These are phyloP conservation scores for Mortierella sp. DNA, from an alignment of 371 early-diverging fungal genomes.

Conservation along the genomic window DNA sequence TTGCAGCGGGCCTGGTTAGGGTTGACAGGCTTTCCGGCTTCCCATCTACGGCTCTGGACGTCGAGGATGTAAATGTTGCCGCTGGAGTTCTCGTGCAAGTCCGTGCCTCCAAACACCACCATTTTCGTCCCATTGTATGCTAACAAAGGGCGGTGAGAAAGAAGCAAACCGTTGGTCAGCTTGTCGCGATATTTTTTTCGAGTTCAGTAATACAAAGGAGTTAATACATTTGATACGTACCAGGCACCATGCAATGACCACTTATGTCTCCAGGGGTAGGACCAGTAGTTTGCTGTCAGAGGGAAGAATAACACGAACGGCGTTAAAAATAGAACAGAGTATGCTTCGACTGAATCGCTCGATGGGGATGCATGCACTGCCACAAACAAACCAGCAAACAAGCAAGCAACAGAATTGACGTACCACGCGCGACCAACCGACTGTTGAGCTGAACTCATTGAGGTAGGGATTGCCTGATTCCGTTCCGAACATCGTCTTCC, in stretches of 20 bases:
- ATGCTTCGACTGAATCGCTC: neutral
- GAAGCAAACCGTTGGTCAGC: neutral
- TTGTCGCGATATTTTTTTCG: neutral
- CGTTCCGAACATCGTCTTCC: neutral
- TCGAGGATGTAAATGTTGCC: neutral
- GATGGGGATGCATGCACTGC: no score
- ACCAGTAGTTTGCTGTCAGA: neutral
- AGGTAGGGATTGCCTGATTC: neutral
- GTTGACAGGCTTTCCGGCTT: neutral
- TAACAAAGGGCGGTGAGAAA: no score
- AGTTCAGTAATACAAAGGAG: neutral
- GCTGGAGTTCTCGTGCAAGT: neutral
- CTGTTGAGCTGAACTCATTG: neutral
- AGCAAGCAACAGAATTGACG: neutral
- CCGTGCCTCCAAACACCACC: conserved; percentile 1
- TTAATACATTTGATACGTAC: neutral
- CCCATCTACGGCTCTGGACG: neutral
- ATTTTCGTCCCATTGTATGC: conserved; percentile 2
- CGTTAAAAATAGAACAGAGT: neutral
- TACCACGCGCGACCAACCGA: neutral
- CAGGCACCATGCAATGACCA: conserved; percentile 10
- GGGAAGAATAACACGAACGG: neutral
- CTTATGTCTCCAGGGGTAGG: neutral
- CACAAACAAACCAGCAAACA: no score
- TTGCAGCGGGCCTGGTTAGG: neutral